Evolutionary conservation across 306 rosid species (phyloP), one percentile per base, ranked within the genome.

Genomic region (Lagenaria siceraria): DNA sequence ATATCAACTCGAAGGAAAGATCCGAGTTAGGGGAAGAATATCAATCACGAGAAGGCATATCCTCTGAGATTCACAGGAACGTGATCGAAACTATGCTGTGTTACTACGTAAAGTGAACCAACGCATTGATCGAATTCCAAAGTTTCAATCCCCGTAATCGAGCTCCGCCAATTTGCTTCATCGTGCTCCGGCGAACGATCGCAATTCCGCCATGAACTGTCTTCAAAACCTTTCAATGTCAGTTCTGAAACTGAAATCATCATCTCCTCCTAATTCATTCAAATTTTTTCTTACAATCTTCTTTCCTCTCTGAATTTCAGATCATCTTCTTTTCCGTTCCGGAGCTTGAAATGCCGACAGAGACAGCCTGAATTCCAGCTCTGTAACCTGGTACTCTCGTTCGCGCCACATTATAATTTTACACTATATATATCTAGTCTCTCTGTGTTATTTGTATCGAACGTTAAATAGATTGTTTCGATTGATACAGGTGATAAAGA

Each of bases 211-310:
- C 36, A 93, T 93, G 98, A 80, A 84, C 77, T 88, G 90, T 84
- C 90, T 93, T 58, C 90, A 82, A 83, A 88, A 63, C 83, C 87
- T 89, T 79, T 70, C 90, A 17, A 79, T 87, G 97, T 91, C 21
- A 56, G 86, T 35, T 75, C 0, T 46, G 65, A 33, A 19, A 11
- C 52, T 18, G 76, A 33, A 25, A 10, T 10, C 27, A 43, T 60
- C 35, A 63, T 79, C 27, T 25, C 18, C 36, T 43, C 46, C 14
- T 72, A 21, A 53, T 53, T 66, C 77, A 36, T 74, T 24, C 38
- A 43, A 38, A 54, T 74, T 25, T 51, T 21, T 68, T 24, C 21
- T 24, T 25, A 6, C 21, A 17, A n/a, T 52, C 7, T 29, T 31
- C 52, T 65, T 64, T 78, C 42, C 55, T 74, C 62, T n/a, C 40